Base-by-base conservation (phyloP, 1,284 basidiomycete genomes). In the Cryptococcus neoformans region DNA sequence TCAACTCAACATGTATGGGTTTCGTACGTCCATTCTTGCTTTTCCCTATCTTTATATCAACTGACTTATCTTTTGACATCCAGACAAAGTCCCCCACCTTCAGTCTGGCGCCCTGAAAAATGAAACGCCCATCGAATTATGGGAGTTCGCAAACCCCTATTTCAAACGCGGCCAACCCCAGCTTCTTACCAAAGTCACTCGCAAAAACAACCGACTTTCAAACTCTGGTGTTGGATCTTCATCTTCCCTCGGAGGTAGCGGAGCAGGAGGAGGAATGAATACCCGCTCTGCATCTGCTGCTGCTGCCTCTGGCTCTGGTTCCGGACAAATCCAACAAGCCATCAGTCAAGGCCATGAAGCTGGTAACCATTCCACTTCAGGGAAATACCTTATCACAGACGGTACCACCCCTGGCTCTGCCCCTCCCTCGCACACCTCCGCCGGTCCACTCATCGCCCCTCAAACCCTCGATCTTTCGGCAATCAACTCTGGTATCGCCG, bases 151-250 rank as follows among this genome's bases (percentile, higher is more conserved):
- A 61, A 92, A 97, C 75, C 85, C 87, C 2, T 86, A 91, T 75
- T 98, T 98, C 75, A 85, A 87, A 66, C 85, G 90, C 17, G 91
- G 87, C 38, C 91, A 95, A 67, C 92, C 92, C 5, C 91, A 97
- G 66, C 81, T 96, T 54, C 81, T 98, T 14, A 87, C 85, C 69
- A 84, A 90, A 62, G 95, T 99, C 54, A 89, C 90, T 56, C 83
- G 89, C 45, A 90, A 89, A 69, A 87, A 87, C 72, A 77, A 77
- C 51, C 67, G 71, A 48, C 73, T 72, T 1, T 63, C 65, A 36
- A 56, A 57, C 10, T 50, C 62, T n/a, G 49, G 63, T 14, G 52
- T 63, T 10, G 21, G 55, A 12, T 9, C 59, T 12, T 12, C 65
- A 17, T 44, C 55, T 35, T 17, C 55, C 21, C n/a, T n/a, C 14